phyloP scores from a whole-genome alignment of 768 basidiomycete genomes.

The Boletus subcaerulescens region DNA sequence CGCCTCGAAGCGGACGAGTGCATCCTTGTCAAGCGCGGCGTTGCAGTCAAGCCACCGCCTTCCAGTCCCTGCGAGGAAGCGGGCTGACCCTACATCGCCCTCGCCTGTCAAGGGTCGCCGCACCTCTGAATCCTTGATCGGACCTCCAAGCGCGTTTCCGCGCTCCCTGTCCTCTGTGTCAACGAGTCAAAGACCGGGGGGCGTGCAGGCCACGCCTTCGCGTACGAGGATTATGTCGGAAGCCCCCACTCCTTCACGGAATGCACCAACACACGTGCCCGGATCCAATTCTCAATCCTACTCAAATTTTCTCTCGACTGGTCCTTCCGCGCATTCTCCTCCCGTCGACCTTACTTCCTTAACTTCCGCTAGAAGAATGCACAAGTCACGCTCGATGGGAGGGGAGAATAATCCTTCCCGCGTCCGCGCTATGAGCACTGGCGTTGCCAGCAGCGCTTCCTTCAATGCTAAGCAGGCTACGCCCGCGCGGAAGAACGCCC shows the following conservation, averaged over 20 bases:
- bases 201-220: constrained; percentile 35
- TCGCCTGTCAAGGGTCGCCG: constrained; percentile 28
- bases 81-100: constrained; percentile 27
- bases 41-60: constrained; percentile 36
- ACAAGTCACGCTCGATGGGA: constrained; percentile 26
- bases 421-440: constrained; percentile 17
- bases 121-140: constrained; percentile 22
- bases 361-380: constrained; percentile 34
- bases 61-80: constrained; percentile 36
- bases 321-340: constrained; percentile 25
- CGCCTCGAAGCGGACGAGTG: constrained; percentile 36
- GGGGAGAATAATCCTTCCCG: constrained; percentile 12
- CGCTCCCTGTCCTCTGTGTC: constrained; percentile 18
- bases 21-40: constrained; percentile 37
- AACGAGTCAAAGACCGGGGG: constrained; percentile 11
- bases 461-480: constrained; percentile 13
- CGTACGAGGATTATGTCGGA: constrained; percentile 46
- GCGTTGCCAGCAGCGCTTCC: constrained; percentile 1
- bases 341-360: constrained; percentile 41
- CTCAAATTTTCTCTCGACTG: constrained; percentile 27
- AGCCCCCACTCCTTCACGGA: constrained; percentile 30
- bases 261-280: constrained; percentile 20
- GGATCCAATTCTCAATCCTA: constrained; percentile 21
- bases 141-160: constrained; percentile 28
- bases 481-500: constrained; percentile 10